phyloP scores from a whole-genome alignment of 805 yeast species.

The Barnettozyma californica region DNA sequence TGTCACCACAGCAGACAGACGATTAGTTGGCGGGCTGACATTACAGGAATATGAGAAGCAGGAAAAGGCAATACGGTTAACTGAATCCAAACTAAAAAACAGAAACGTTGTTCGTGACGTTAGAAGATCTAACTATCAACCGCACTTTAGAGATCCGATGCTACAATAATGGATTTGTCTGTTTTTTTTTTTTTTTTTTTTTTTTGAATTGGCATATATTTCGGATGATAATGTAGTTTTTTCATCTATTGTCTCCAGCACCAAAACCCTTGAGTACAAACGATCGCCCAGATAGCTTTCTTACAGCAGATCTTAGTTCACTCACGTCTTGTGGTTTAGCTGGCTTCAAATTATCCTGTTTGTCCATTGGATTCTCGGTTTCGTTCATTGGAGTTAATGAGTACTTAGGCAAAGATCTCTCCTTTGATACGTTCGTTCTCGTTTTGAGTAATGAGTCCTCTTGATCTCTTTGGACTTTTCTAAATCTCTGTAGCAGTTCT shows the following conservation, averaged over 20 bases:
- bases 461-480: slow-evolving; percentile 40
- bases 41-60: slow-evolving; percentile 53
- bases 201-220: background rate
- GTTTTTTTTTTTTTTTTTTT: no score
- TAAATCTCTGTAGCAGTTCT: slow-evolving; percentile 44
- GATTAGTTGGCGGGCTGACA: slow-evolving; percentile 51
- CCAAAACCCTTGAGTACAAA: slow-evolving; percentile 27
- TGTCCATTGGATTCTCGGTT: slow-evolving; percentile 14
- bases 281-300: slow-evolving; percentile 28
- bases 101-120: slow-evolving; percentile 45
- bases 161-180: slow-evolving; percentile 23
- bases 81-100: slow-evolving; percentile 41
- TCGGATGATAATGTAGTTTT: background rate
- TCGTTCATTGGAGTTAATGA: slow-evolving; percentile 17
- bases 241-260: slow-evolving; percentile 11
- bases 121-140: slow-evolving; percentile 74
- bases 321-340: slow-evolving; percentile 6
- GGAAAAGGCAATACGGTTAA: slow-evolving; percentile 38
- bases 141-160: slow-evolving; percentile 75
- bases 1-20: slow-evolving; percentile 69
- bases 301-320: slow-evolving; percentile 20
- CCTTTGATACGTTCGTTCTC: slow-evolving; percentile 9
- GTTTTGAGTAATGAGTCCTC: slow-evolving; percentile 23
- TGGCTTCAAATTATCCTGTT: slow-evolving; percentile 1
- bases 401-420: slow-evolving; percentile 21